These are phyloP conservation scores for Cadophora sp. DNA, from an alignment of 2,329 filamentous ascomycete species.

Conservation along the genomic window DNA sequence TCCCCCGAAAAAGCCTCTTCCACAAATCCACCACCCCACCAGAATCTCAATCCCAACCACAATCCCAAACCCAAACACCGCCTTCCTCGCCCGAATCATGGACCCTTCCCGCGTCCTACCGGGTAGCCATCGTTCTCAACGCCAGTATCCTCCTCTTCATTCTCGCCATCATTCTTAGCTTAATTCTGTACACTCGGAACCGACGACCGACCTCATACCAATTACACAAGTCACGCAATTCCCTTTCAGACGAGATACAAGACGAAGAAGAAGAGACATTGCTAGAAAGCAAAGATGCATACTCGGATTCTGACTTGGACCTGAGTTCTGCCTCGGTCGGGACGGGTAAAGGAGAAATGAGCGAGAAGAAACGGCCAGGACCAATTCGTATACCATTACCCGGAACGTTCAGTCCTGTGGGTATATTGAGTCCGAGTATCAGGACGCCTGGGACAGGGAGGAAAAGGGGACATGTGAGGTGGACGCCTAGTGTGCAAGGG, in stretches of 20 bases:
- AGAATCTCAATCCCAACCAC: neutral
- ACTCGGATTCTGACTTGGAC: neutral
- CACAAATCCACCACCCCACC: constrained; percentile 9
- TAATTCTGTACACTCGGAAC: constrained; percentile 21
- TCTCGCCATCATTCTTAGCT: constrained; percentile 16
- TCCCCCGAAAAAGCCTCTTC: constrained; percentile 11
- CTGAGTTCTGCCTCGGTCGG: neutral
- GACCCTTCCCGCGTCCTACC: constrained; percentile 26
- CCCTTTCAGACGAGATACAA: neutral
- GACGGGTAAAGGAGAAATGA: neutral
- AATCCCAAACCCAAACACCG: neutral
- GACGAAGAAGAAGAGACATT: constrained; percentile 5
- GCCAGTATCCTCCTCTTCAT: constrained; percentile 27
- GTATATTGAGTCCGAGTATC: neutral
- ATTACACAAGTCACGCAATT: neutral
- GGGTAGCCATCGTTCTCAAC: constrained; percentile 31
- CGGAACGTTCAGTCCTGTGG: neutral
- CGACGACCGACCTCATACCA: neutral
- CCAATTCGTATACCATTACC: neutral
- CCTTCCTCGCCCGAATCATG: neutral
- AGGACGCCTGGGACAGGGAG: constrained; percentile 8
- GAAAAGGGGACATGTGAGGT: constrained; percentile 31
- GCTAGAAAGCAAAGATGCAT: neutral
- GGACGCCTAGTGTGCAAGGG: constrained; percentile 24
- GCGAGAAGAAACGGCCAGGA: neutral